A percentile compares a stretch with the other conserved stretches of the same genome.
phyloP scores from a whole-genome alignment of 106 monocot genomes.

The Dendrobium officinale region DNA sequence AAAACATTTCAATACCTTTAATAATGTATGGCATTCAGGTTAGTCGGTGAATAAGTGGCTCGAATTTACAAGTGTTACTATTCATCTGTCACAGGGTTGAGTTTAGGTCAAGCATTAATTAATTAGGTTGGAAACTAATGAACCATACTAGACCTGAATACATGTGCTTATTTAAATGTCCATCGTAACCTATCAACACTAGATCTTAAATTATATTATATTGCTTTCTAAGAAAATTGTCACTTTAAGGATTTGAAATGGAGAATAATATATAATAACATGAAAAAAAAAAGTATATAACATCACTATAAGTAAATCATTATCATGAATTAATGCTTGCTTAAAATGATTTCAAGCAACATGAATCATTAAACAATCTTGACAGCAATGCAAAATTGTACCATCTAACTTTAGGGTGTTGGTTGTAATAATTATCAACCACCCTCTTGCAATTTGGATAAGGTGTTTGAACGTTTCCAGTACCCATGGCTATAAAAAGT shows the following conservation, averaged over 20 bases:
- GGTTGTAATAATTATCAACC: neutral
- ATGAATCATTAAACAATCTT: neutral
- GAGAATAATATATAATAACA: neutral
- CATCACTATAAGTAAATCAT: neutral
- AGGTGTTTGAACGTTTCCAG: neutral
- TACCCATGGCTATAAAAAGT: neutral
- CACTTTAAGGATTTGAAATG: neutral
- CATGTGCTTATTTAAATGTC: neutral
- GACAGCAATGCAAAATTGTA: neutral
- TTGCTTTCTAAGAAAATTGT: neutral
- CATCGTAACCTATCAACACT: neutral
- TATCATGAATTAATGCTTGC: neutral
- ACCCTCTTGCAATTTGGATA: neutral
- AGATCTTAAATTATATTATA: neutral
- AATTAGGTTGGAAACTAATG: neutral
- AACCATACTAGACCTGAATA: neutral
- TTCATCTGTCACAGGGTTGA: too few species aligned
- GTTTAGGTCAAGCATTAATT: too few species aligned
- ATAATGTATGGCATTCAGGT: neutral
- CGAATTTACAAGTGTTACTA: neutral
- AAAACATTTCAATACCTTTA: neutral
- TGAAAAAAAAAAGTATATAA: neutral
- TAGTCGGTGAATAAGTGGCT: neutral
- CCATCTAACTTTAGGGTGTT: neutral
- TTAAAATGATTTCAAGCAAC: neutral